Base-by-base conservation (phyloP, 371 early-diverging fungal genomes). In the Rhizopus sp. region DNA sequence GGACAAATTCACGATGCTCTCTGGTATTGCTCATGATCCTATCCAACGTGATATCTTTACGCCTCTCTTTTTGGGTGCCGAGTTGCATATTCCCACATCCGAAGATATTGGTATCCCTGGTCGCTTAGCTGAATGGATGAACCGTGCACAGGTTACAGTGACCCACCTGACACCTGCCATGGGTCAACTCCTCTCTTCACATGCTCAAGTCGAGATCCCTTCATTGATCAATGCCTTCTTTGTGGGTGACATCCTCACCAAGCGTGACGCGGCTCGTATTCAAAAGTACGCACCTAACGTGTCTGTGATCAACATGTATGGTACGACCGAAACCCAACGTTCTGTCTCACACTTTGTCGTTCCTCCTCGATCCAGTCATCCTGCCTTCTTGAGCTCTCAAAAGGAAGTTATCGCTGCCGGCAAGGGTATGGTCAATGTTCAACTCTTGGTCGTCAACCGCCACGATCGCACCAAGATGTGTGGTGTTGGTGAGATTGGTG, bases 41-140 rank as follows among this genome's bases (percentile, higher is more conserved):
- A 96, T 98, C 63, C 99, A 98, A 73, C 91, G 99, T 57, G 99
- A 98, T 70, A 96, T 98, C 57, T 98, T 98, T 66, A 98, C 99
- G 4, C 98, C 99, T 12, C 77, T 94, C 37, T 98, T 95, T 80
- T 83, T 98, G 50, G 99, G 98, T 35, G 96, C 98, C 23, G 87
- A 94, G 68, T 79, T 98, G 7, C 91, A 92, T 64, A 89, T 98
- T 47, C 99, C 99, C 16, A 95, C 96, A 13, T 77, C 86, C 23
- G 96, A 93, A 62, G 97, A 96, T 56, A 98, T 98, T 64, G 96
- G 95, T 60, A 82, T 88, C 32, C 98, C 99, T 5, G 99, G 99
- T 15, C 88, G 82, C 62, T 78, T 98, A 37, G 96, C 98, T 15
- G 82, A 90, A 70, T 98, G 99, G 99, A 96, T 98, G 98, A 77